These are phyloP conservation scores for Hymenochaete sp. DNA, from an alignment of 1,284 basidiomycete genomes.

Conservation along the genomic window DNA sequence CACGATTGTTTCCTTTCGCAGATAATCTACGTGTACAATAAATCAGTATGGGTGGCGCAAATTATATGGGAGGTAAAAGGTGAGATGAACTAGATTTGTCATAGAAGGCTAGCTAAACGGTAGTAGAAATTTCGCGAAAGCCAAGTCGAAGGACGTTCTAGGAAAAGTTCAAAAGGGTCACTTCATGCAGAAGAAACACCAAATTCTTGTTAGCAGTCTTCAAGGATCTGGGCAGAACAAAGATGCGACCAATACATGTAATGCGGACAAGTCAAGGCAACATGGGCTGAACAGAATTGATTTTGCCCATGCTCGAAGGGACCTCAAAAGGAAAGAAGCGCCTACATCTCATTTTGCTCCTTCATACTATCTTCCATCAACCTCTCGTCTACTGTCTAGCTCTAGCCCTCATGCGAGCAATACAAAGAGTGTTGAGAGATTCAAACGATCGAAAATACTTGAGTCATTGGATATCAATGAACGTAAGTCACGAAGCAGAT, in stretches of 20 bases:
- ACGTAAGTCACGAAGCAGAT: constrained; percentile 24
- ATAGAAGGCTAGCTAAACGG: constrained; percentile 1
- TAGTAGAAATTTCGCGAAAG: constrained; percentile 45
- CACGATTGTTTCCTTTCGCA: too few species aligned
- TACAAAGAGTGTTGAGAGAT: too few species aligned
- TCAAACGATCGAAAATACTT: constrained; percentile 28
- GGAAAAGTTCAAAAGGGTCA: constrained; percentile 43
- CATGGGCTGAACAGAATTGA: constrained; percentile 20
- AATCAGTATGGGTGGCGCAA: constrained; percentile 39
- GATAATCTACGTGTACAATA: too few species aligned
- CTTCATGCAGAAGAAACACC: constrained; percentile 47
- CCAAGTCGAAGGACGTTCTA: constrained; percentile 40
- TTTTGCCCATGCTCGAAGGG: constrained; percentile 29
- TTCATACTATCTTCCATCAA: not conserved
- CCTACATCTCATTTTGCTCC: not conserved
- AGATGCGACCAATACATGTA: constrained; percentile 12
- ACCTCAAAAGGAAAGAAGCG: constrained; percentile 2
- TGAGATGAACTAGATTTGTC: constrained; percentile 19
- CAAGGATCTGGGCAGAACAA: constrained; percentile 7
- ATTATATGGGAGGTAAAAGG: constrained; percentile 57
- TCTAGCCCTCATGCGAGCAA: constrained; percentile 18
- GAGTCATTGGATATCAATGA: constrained; percentile 32
- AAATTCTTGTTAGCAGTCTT: constrained; percentile 36
- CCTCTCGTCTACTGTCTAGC: constrained; percentile 1
- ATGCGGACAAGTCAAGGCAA: not conserved